Evolutionary conservation across 179 eudicot genomes (phyloP).

Genomic region (Silene coronaria): DNA sequence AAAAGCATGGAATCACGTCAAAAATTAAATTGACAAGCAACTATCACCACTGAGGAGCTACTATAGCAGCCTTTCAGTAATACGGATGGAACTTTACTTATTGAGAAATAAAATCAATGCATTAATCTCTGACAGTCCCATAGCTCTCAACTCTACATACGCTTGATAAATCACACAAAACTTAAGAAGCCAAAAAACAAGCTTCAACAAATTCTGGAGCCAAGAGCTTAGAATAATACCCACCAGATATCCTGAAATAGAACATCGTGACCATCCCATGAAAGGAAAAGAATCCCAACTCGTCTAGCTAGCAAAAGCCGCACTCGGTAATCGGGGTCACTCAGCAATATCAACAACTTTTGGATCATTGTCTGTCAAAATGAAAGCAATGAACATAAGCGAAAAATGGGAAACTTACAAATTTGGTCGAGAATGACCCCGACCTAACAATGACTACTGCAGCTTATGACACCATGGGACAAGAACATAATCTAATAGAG

Average conservation of each 20-base stretch:
- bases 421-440: neutral
- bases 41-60: neutral
- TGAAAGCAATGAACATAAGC: neutral
- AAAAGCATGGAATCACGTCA: neutral
- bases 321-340: constrained; percentile 91
- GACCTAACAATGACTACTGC: no score
- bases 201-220: neutral
- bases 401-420: neutral
- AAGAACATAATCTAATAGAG: neutral
- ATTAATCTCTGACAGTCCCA: neutral
- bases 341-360: constrained; percentile 67
- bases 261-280: constrained; percentile 96
- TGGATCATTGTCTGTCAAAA: constrained; percentile 65
- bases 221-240: constrained; percentile 15
- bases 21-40: neutral
- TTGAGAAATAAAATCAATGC: neutral
- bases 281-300: constrained; percentile 84
- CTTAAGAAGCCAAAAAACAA: neutral
- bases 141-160: neutral
- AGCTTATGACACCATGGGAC: neutral
- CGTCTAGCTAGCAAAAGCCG: constrained; percentile 65
- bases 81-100: neutral
- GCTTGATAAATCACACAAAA: constrained; percentile 4
- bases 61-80: neutral
- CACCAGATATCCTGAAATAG: constrained; percentile 92